Evolutionary conservation across 169 alveolate species (phyloP).

Genomic region (Sarcocystis neurona): DNA sequence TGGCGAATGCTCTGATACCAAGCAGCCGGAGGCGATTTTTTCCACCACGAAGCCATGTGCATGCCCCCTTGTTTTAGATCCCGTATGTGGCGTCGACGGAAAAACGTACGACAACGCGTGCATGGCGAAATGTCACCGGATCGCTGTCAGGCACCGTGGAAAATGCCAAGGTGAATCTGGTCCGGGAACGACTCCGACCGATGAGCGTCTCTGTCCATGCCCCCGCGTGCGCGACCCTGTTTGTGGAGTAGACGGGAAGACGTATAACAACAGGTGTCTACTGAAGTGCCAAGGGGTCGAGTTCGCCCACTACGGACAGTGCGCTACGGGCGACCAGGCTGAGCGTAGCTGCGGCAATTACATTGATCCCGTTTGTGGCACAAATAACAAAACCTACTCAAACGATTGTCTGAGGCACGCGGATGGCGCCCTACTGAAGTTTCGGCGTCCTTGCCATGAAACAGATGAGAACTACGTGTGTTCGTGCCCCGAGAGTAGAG

Average conservation of each 20-base stretch:
- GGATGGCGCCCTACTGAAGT: not conserved
- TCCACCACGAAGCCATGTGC: too few relatives aligned
- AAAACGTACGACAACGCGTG: conserved; percentile 39
- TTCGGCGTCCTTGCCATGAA: too few relatives aligned
- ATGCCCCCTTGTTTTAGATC: conserved; percentile 19
- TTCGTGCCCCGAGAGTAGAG: too few relatives aligned
- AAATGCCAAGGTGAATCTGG: too few relatives aligned
- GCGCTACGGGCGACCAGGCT: too few relatives aligned
- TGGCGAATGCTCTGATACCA: not conserved
- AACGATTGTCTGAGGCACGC: not conserved
- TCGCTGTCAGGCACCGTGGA: not conserved
- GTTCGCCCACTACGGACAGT: not conserved
- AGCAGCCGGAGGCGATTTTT: too few relatives aligned
- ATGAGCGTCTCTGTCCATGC: conserved; percentile 25
- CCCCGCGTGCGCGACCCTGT: not conserved
- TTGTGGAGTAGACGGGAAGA: conserved; percentile 6
- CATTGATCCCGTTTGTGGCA: not conserved
- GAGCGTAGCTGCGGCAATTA: not conserved
- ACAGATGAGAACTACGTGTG: conserved; percentile 1
- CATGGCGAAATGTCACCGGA: not conserved
- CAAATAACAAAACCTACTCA: not conserved
- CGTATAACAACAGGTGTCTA: not conserved
- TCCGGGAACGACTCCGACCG: too few relatives aligned
- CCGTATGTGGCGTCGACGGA: conserved; percentile 54
- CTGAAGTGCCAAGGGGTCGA: not conserved